Conservation (phyloP, 1,139 yeast genomes). For the Sugiyamaella neomexicana region DNA sequence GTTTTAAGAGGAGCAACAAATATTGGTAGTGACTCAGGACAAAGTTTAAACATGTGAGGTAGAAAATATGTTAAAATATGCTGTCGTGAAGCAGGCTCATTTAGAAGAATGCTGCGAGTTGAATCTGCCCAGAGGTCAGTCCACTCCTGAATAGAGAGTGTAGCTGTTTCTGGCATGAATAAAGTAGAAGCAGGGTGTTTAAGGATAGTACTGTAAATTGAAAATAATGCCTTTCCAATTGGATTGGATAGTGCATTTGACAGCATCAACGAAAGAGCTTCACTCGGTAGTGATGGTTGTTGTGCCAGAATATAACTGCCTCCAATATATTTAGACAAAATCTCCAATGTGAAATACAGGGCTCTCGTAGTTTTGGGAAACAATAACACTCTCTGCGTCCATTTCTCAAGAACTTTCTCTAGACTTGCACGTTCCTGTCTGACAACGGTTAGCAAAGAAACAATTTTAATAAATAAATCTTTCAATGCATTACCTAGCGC, state of each 20-base stretch:
- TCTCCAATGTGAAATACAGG: slow-evolving; percentile 59
- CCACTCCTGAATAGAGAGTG: slow-evolving; percentile 45
- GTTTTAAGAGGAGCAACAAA: slow-evolving; percentile 41
- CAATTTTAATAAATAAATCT: slow-evolving; percentile 56
- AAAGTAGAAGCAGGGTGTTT: slow-evolving; percentile 24
- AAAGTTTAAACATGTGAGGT: slow-evolving; percentile 58
- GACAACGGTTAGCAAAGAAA: slow-evolving; percentile 41
- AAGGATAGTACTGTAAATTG: slow-evolving; percentile 40
- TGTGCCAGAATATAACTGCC: slow-evolving; percentile 44
- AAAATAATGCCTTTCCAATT: slow-evolving; percentile 60
- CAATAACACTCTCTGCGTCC: slow-evolving; percentile 49
- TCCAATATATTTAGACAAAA: slow-evolving; percentile 51
- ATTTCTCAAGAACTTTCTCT: slow-evolving; percentile 39
- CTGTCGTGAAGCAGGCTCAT: slow-evolving; percentile 41
- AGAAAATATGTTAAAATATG: slow-evolving; percentile 61
- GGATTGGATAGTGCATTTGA: slow-evolving; percentile 66
- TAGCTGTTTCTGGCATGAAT: background rate
- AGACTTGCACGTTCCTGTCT: slow-evolving; percentile 19
- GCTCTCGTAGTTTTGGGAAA: slow-evolving; percentile 57
- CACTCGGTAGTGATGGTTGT: slow-evolving; percentile 49
- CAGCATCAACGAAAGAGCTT: slow-evolving; percentile 49
- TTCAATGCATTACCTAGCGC: slow-evolving; percentile 67
- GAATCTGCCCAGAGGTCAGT: slow-evolving; percentile 52
- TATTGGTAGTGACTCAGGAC: slow-evolving; percentile 45
- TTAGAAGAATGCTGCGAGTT: slow-evolving; percentile 42